These are phyloP conservation scores for Aspergillus biplanus DNA, from an alignment of 495 filamentous ascomycete genomes.

Conservation along the genomic window DNA sequence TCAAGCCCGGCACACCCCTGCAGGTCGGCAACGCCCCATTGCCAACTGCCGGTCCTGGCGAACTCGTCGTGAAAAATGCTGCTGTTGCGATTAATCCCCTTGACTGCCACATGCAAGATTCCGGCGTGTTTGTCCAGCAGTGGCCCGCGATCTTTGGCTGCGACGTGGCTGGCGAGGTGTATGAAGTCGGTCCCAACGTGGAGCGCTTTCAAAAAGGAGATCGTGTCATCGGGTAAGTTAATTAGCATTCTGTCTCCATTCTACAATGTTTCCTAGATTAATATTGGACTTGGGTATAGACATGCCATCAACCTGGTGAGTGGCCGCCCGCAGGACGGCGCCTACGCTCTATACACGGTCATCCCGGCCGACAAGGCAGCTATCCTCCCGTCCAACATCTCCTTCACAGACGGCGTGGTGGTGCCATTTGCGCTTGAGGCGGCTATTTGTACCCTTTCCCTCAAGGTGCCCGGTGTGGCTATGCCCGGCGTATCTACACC, in stretches of 20 bases:
- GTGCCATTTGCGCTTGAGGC: conserved; percentile 12
- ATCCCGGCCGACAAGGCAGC: conserved; percentile 17
- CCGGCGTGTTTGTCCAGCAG: conserved; percentile 25
- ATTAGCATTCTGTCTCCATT: background rate
- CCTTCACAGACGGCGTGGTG: conserved; percentile 19
- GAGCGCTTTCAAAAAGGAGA: conserved; percentile 43
- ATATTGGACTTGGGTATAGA: background rate
- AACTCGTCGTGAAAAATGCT: conserved; percentile 43
- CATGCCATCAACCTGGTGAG: conserved; percentile 21
- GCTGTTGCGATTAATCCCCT: conserved; percentile 52
- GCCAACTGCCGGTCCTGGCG: conserved; percentile 32
- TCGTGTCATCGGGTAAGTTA: conserved; percentile 44
- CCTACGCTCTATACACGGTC: conserved; percentile 16
- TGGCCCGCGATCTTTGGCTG: conserved; percentile 43
- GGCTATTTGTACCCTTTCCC: conserved; percentile 9
- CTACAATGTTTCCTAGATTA: too few species aligned
- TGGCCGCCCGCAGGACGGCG: conserved; percentile 18
- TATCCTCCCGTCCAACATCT: conserved; percentile 14
- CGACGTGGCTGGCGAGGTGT: conserved; percentile 48
- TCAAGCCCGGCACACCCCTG: conserved; percentile 33
- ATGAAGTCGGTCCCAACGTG: conserved; percentile 39
- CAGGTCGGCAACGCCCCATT: conserved; percentile 39
- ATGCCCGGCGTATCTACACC: conserved; percentile 13
- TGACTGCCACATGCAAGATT: conserved; percentile 38
- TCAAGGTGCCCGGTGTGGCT: conserved; percentile 10